These are phyloP conservation scores for Hymenotorrendiella dingleyae DNA, from an alignment of 2,329 filamentous ascomycete species.

Conservation along the genomic window DNA sequence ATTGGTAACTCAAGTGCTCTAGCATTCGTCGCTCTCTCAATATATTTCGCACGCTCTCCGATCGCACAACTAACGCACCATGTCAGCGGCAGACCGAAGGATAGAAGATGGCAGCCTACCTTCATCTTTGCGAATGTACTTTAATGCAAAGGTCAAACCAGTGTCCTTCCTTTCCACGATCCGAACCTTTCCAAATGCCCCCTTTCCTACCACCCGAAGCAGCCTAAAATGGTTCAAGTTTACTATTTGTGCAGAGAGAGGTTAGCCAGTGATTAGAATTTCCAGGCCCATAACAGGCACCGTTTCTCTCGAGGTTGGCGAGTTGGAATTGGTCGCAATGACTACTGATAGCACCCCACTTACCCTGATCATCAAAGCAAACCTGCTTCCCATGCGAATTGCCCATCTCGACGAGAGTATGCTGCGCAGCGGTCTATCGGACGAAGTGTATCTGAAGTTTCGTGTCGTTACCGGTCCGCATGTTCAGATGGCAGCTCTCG, in stretches of 20 bases:
- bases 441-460: slow-evolving; percentile 6
- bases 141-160: slow-evolving; percentile 86
- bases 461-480: slow-evolving; percentile 18
- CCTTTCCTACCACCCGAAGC: slow-evolving; percentile 90
- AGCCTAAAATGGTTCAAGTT: slow-evolving; percentile 97
- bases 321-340: too few species aligned
- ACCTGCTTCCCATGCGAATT: slow-evolving; percentile 93
- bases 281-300: too few species aligned
- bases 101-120: slow-evolving; percentile 46
- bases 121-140: slow-evolving; percentile 99
- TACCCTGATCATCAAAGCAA: slow-evolving; percentile 89
- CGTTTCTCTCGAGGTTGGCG: too few species aligned
- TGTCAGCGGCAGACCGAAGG: slow-evolving; percentile 13
- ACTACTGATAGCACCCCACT: slow-evolving; percentile 35
- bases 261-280: slow-evolving; percentile 14
- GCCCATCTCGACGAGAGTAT: slow-evolving; percentile 57
- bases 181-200: slow-evolving; percentile 96
- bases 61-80: slow-evolving; percentile 70
- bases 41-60: slow-evolving; percentile 96
- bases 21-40: slow-evolving; percentile 97
- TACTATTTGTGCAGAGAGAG: slow-evolving; percentile 47
- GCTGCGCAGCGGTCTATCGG: slow-evolving; percentile 7
- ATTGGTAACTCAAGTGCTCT: slow-evolving; percentile 95
- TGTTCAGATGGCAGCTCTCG: slow-evolving; percentile 12
- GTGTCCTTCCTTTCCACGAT: slow-evolving; percentile 98